A percentile compares a stretch with the other conserved stretches of the same genome.
These are phyloP conservation scores for Pseudomonodictys pantanalensis DNA, from an alignment of 495 filamentous ascomycete species.

Conservation along the genomic window DNA sequence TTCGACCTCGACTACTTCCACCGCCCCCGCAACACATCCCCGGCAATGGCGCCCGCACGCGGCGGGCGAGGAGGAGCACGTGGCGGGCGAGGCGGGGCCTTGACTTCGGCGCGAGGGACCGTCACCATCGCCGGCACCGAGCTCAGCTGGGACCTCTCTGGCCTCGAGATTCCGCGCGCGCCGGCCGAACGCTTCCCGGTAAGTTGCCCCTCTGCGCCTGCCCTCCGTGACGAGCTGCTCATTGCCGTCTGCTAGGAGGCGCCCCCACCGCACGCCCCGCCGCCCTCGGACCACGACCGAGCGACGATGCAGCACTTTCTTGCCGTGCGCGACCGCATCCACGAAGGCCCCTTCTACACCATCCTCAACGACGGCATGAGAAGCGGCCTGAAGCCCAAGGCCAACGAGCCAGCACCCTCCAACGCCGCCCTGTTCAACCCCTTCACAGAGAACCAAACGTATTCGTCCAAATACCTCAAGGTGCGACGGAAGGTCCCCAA, in stretches of 20 bases:
- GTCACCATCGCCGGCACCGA: conserved; percentile 38
- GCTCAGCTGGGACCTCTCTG: conserved; percentile 40
- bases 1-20: neutral
- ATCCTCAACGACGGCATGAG: conserved; percentile 46
- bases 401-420: conserved; percentile 40
- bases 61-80: conserved; percentile 17
- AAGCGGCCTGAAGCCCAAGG: conserved; percentile 38
- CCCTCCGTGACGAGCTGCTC: conserved; percentile 9
- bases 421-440: conserved; percentile 46
- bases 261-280: conserved; percentile 31
- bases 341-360: conserved; percentile 58
- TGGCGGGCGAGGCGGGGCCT: conserved; percentile 31
- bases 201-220: neutral
- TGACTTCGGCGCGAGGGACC: conserved; percentile 9
- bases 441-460: conserved; percentile 60
- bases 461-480: conserved; percentile 55
- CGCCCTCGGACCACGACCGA: conserved; percentile 37
- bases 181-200: conserved; percentile 44
- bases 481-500: conserved; percentile 51
- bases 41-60: too few species aligned
- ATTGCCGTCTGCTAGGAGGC: conserved; percentile 10
- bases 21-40: too few species aligned
- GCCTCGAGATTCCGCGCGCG: conserved; percentile 37
- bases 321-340: conserved; percentile 50
- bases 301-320: conserved; percentile 47